Conservation (phyloP, 805 yeast genomes). For the Candida maesae region DNA sequence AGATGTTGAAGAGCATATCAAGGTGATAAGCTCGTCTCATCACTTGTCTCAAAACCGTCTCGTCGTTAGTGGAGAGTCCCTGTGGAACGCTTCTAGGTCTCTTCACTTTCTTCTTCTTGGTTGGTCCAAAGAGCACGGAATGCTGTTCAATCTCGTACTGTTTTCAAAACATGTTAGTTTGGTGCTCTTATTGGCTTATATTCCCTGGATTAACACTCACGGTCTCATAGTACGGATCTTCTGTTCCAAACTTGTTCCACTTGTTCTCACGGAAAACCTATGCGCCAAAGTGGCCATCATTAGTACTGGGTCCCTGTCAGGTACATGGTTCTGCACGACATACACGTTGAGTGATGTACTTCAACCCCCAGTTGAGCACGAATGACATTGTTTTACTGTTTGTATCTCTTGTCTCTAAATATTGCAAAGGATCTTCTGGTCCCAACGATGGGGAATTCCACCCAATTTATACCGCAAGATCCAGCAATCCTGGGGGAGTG, state of each 20-base stretch:
- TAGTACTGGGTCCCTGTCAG: not conserved
- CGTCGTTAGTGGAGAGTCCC: conserved; percentile 52
- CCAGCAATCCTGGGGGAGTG: no score
- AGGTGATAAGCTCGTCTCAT: conserved; percentile 60
- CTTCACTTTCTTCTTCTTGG: conserved; percentile 18
- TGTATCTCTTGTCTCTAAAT: not conserved
- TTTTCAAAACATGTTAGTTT: not conserved
- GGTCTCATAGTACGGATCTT: conserved; percentile 40
- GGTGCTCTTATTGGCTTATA: not conserved
- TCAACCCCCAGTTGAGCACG: conserved; percentile 18
- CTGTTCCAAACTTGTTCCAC: conserved; percentile 36
- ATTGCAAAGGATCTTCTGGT: no score
- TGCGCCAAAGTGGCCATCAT: no score
- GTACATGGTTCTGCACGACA: conserved; percentile 2
- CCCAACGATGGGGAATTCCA: no score
- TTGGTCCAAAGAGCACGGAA: conserved; percentile 18
- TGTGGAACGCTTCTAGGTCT: conserved; percentile 44
- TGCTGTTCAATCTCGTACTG: conserved; percentile 23
- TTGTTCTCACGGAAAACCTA: conserved; percentile 31
- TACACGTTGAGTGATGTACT: conserved; percentile 24
- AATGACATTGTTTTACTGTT: conserved; percentile 12
- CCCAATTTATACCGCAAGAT: no score
- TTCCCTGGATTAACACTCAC: conserved; percentile 22
- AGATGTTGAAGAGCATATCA: conserved; percentile 59
- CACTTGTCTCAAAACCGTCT: conserved; percentile 44